A percentile compares a stretch with the other conserved stretches of the same genome.
phyloP scores from a whole-genome alignment of 257 asterid genomes.

The Solanum peruvianum region DNA sequence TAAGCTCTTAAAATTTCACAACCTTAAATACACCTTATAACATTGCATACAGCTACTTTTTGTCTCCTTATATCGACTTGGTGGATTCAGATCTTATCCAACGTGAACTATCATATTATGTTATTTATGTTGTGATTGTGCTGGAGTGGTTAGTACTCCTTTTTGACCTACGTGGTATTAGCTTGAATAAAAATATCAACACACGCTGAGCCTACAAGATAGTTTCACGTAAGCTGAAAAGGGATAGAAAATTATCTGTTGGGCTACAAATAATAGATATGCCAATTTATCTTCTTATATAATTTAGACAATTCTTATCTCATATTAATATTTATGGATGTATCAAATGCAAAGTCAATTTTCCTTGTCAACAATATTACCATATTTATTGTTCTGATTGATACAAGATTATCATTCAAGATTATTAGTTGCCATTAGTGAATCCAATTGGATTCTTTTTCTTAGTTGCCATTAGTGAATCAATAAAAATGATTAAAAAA shows the following conservation, averaged over 20 bases:
- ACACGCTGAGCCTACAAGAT: rapidly evolving
- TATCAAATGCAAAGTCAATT: neutral
- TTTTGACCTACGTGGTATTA: too few relatives aligned
- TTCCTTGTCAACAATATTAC: neutral
- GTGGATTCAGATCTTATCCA: neutral
- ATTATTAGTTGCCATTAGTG: neutral
- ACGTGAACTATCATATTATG: neutral
- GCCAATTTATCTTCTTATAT: neutral
- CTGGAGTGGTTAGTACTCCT: neutral
- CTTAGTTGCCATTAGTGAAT: neutral
- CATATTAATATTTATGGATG: neutral
- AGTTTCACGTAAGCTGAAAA: rapidly evolving
- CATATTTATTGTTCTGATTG: neutral
- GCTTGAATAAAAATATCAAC: too few relatives aligned
- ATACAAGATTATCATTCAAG: neutral
- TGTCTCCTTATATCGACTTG: neutral
- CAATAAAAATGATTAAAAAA: too few relatives aligned
- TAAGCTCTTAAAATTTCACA: neutral
- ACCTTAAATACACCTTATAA: neutral
- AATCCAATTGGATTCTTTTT: neutral
- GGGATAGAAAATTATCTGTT: too few relatives aligned
- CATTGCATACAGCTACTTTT: neutral
- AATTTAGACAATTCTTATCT: neutral
- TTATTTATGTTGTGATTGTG: neutral
- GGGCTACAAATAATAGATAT: too few relatives aligned